phyloP scores from a whole-genome alignment of 2,329 filamentous ascomycete genomes.

The Cercospora zeae-maydis region DNA sequence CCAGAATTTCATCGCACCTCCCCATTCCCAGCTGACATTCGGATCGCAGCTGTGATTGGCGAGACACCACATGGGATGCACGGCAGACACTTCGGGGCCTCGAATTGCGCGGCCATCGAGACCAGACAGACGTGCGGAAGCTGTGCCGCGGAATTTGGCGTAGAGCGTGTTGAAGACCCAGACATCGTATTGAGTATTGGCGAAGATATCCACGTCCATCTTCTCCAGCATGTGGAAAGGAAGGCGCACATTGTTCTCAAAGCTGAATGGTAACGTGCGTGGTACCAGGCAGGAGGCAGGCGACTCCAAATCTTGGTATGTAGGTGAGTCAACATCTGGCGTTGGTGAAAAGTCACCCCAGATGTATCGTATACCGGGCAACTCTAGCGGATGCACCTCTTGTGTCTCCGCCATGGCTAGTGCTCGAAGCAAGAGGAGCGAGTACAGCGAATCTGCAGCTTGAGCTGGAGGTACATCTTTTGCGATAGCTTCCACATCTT shows the following conservation, averaged over 20 bases:
- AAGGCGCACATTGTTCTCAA: slow-evolving; percentile 68
- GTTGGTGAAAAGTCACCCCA: slow-evolving; percentile 57
- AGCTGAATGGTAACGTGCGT: slow-evolving; percentile 71
- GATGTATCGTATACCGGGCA: slow-evolving; percentile 60
- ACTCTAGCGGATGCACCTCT: slow-evolving; percentile 55
- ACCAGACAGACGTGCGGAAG: slow-evolving; percentile 73
- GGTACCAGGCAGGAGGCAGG: slow-evolving; percentile 31
- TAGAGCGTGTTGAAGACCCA: slow-evolving; percentile 92
- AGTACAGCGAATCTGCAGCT: slow-evolving; percentile 59
- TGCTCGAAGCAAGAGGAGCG: slow-evolving; percentile 56
- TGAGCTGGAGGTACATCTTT: slow-evolving; percentile 56
- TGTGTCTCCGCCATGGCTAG: slow-evolving; percentile 61
- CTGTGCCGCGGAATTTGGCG: slow-evolving; percentile 88
- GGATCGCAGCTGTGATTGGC: slow-evolving; percentile 96
- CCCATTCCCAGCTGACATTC: slow-evolving; percentile 93
- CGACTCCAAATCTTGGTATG: slow-evolving; percentile 18
- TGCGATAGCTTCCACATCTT: slow-evolving; percentile 54
- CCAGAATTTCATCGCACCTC: slow-evolving; percentile 69
- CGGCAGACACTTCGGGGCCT: slow-evolving; percentile 83
- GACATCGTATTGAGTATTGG: slow-evolving; percentile 57
- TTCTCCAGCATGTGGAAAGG: slow-evolving; percentile 77
- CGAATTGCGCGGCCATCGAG: slow-evolving; percentile 57
- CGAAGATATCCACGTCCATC: slow-evolving; percentile 77
- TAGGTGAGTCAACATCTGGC: slow-evolving; percentile 10
- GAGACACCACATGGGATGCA: slow-evolving; percentile 93